Base-by-base conservation (phyloP, 805 yeast species). In the Ogataea neopini region DNA sequence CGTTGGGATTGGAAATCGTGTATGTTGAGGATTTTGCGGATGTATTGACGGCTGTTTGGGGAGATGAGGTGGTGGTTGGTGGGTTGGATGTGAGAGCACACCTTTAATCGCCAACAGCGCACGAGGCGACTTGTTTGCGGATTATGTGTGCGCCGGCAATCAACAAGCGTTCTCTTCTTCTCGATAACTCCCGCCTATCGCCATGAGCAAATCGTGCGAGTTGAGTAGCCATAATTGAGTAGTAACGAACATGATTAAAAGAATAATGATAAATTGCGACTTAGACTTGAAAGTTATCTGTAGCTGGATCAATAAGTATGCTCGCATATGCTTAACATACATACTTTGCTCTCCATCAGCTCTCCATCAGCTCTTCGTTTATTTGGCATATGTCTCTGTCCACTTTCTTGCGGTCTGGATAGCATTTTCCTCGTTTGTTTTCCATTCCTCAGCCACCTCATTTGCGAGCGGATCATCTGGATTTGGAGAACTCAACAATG, bases 381-480 rank as follows among this genome's bases (percentile, higher is more conserved):
- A 53, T 43, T 52, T 60, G 25, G 91, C 91, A 59, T 74, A 86
- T 66, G 71, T 71, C 52, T 66, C 68, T 0, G 92, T 86, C 92
- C 91, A 86, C 54, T 82, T 84, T 53, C 67, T 70, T 7, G 98
- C 99, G 18, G 86, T 90, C 11, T 71, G 77, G 45, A 90, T 83
- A 18, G 98, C 99, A 51, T 74, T 74, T 34, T 75, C 72, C 68
- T 90, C 96, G 60, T 94, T 81, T 54, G 81, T 85, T 63, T 92
- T 86, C 97, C 99, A 94, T 52, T 87, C 92, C 57, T 89, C 91
- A 2, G 99, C 99, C 34, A 94, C 99, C 56, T 94, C 98, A 62
- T 94, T 94, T 15, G 98, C 98, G 57, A 94, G 75, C 1, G 99
- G 99, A 68, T 94, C 99, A 64, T 94, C 96, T 2, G 99, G 99